These are phyloP conservation scores for Aspergillus flavus DNA, from an alignment of 2,329 filamentous ascomycete species.

Conservation along the genomic window DNA sequence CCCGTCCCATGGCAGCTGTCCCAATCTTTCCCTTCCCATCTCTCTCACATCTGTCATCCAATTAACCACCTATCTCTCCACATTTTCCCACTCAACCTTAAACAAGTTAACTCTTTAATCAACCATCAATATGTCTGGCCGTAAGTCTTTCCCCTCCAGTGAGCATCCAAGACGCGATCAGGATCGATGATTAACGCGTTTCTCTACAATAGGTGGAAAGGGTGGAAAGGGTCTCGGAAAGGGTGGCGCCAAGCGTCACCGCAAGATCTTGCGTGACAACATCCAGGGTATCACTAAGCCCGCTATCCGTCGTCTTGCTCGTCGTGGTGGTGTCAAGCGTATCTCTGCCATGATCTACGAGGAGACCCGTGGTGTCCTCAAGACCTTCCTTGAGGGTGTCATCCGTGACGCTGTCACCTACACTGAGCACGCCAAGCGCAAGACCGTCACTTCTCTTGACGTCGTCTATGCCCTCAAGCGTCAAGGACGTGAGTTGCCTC, in stretches of 20 bases:
- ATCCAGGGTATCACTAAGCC: conserved; percentile 99
- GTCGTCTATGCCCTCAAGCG: conserved; percentile 66
- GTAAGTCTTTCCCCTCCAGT: conserved; percentile 46
- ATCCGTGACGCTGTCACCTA: conserved; percentile 80
- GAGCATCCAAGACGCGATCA: not conserved
- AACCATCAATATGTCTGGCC: conserved; percentile 60
- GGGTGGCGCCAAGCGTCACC: conserved; percentile 97
- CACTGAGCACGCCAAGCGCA: conserved; percentile 80
- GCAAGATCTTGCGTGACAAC: conserved; percentile 99
- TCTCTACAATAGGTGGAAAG: conserved; percentile 71
- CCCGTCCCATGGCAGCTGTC: conserved; percentile 30
- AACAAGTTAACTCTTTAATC: conserved; percentile 30
- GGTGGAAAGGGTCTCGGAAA: conserved; percentile 98
- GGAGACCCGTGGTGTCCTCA: conserved; percentile 79
- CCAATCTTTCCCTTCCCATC: conserved; percentile 27
- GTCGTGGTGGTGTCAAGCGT: conserved; percentile 99
- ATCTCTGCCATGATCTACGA: conserved; percentile 95
- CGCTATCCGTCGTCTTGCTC: conserved; percentile 95
- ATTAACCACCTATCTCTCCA: conserved; percentile 26
- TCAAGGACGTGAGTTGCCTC: conserved; percentile 55
- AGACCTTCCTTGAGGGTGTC: conserved; percentile 81
- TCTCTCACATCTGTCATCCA: conserved; percentile 27
- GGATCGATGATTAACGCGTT: conserved; percentile 49
- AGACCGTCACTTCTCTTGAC: conserved; percentile 58
- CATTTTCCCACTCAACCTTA: conserved; percentile 30